Conservation (phyloP, 495 filamentous ascomycete species). For the Daldinia decipiens region DNA sequence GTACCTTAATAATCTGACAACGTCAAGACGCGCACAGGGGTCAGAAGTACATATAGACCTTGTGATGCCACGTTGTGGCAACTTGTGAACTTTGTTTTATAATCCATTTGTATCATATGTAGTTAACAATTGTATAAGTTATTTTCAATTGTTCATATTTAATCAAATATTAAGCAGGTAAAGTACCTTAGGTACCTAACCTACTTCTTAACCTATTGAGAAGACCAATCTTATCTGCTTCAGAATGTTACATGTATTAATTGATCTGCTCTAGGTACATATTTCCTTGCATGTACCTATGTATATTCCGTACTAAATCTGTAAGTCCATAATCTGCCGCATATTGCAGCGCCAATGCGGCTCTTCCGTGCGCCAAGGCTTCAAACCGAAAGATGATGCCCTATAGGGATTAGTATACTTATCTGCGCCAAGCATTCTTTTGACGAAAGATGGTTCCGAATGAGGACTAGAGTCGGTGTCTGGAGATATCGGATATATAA, state of each 20-base stretch:
- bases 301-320: neutral
- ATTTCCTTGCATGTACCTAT: neutral
- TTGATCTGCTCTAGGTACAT: neutral
- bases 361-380: neutral
- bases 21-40: neutral
- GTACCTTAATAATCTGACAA: neutral
- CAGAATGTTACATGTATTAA: neutral
- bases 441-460: conserved; percentile 33
- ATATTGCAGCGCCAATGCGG: neutral
- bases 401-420: neutral
- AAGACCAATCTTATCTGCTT: neutral
- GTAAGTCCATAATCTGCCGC: neutral
- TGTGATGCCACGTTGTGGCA: neutral
- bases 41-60: neutral
- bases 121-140: too few species aligned
- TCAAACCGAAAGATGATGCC: neutral
- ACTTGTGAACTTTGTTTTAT: neutral
- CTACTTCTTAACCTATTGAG: too few species aligned
- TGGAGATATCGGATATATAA: too few species aligned
- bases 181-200: too few species aligned
- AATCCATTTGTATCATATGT: neutral
- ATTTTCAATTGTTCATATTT: too few species aligned
- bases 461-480: conserved; percentile 12
- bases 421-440: neutral
- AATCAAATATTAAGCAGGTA: too few species aligned